Base-by-base conservation (phyloP, 2,329 filamentous ascomycete species). In the Aciculosporium take region DNA sequence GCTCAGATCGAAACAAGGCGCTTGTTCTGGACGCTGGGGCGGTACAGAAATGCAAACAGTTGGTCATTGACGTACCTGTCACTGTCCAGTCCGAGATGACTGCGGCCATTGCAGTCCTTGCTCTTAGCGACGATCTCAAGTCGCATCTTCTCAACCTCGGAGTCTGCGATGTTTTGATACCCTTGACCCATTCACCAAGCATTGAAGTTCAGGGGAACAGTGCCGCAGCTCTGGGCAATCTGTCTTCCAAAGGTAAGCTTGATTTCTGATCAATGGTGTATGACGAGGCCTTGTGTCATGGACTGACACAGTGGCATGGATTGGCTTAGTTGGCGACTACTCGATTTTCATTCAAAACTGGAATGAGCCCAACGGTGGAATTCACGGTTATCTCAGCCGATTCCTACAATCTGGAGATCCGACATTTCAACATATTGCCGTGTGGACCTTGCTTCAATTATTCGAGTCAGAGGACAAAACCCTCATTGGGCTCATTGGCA, bases 31-130 rank as follows among this genome's bases (percentile, higher is more conserved):
- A 96, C 62, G 91, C 91, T 27, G 91, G 91, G 20, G 91, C 91
- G 2, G 91, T 98, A 30, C 87, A 96, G 58, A 96, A 96, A 61
- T 98, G 91, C 77, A 96, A 95, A 64, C 86, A 96, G 57, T 72
- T 98, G 40, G 88, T 98, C 20, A 69, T 98, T 15, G 81, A 93
- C 42, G 91, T 96, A 3, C 87, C 91, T 0, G 73, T 96, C 37
- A 89, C 84, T 30, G 91, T 98, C 2, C 91, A 98, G 59, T 95
- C 88, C 2, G 91, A 98, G 62, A 98, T 98, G 91, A 98, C 91
- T 4, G 91, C 91, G n/a, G 91, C 91, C 1, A 95, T 98, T 61
- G 91, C 91, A 29, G 91, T 98, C 12, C 72, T 98, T 48, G 91
- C 91, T 15, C 67, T 98, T 39, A 95, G 89, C 52, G 91, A 98